Evolutionary conservation across 257 asterid genomes (phyloP), one percentile per base, ranked within the genome.

Genomic region (Rhazya stricta): DNA sequence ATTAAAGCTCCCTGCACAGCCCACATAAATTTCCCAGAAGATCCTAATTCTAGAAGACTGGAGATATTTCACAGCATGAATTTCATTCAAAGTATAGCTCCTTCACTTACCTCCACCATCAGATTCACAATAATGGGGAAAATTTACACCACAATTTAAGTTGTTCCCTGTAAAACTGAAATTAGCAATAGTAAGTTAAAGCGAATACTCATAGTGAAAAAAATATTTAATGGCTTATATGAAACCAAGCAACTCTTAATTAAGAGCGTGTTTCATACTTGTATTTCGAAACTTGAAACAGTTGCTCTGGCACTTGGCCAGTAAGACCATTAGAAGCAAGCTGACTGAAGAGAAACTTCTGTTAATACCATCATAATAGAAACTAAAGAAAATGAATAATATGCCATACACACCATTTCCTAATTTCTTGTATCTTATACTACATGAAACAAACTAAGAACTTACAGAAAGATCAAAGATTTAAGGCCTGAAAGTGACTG

Each of bases 161-260:
- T 76, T 88, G 89, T 95, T 95, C 75, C 96, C 97, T 75, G 99
- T 80, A 85, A 95, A 95, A 87, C 99, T 92, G 88, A 81, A 81
- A 85, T 72, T 76, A 43, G 74, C 42, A 74, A 67, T 68, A 8
- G 15, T 72, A 61, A 67, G 79, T 67, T 71, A 80, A 42, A 72
- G 37, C 15, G 57, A 3, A 66, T 27, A 67, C 67, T 41, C 71
- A 73, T 10, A 66, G 32, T 5, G 27, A 43, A 0, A 46, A 51
- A 76, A 41, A 25, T 8, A 56, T 43, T 58, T 25, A 18, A 27
- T n/a, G 5, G 21, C 36, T 41, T 1, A 53, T 25, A 13, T 16
- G 0, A 15, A 11, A 27, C 7, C 54, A 69, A 65, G 32, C n/a
- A 62, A 45, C 16, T 69, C 9, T 70, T 63, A 23, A 15, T n/a